These are phyloP conservation scores for Posidonia australis DNA, from an alignment of 106 monocot species.

Conservation along the genomic window DNA sequence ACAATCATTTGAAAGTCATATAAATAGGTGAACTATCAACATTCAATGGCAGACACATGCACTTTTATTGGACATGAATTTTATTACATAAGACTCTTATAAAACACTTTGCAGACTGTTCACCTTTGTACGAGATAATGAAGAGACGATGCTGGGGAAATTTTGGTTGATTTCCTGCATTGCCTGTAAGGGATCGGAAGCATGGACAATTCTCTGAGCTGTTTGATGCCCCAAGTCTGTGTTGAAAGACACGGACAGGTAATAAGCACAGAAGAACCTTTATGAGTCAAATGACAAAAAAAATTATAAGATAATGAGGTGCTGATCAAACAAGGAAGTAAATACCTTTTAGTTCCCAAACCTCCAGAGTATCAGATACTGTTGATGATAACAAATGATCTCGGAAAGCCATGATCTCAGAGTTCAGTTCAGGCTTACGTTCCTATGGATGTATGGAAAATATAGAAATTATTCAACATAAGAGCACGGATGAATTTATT, in stretches of 20 bases:
- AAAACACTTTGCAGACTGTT: not conserved
- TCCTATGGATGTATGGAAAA: constrained; percentile 37
- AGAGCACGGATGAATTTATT: not conserved
- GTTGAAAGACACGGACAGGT: not conserved
- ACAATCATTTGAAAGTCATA: not conserved
- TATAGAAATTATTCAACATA: not conserved
- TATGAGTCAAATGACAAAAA: not conserved
- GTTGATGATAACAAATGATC: constrained; percentile 85
- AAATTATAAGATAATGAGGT: not conserved
- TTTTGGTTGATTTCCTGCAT: constrained; percentile 99
- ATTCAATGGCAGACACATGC: too few species aligned
- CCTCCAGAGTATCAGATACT: constrained; percentile 80
- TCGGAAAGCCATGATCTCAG: constrained; percentile 78
- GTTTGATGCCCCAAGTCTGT: constrained; percentile 95
- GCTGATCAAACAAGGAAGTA: not conserved
- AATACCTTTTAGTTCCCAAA: constrained; percentile 95
- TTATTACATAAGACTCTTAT: too few species aligned
- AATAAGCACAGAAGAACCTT: not conserved
- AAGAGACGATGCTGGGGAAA: constrained; percentile 90
- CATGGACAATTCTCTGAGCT: constrained; percentile 84
- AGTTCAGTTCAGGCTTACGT: constrained; percentile 72
- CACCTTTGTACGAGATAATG: constrained; percentile 92
- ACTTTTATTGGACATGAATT: too few species aligned
- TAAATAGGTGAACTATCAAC: not conserved
- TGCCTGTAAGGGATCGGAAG: constrained; percentile 81